These are phyloP conservation scores for Stereum hirsutum DNA, from an alignment of 1,284 basidiomycete species.

Conservation along the genomic window DNA sequence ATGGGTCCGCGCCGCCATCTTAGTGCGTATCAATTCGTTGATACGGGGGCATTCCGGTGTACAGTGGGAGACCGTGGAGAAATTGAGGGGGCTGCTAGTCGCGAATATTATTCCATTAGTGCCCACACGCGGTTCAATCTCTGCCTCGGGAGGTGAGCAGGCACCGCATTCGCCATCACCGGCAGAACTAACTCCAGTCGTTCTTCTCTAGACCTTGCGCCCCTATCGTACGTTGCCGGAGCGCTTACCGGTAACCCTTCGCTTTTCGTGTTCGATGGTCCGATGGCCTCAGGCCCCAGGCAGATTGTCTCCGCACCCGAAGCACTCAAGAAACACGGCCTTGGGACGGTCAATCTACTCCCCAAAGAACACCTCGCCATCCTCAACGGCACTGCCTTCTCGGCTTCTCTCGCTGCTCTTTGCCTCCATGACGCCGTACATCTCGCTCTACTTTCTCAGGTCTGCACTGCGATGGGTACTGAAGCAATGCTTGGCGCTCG, in stretches of 20 bases:
- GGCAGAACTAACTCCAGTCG: not conserved
- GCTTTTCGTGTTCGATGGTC: slow-evolving; percentile 65
- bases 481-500: slow-evolving; percentile 72
- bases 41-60: slow-evolving; percentile 84
- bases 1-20: slow-evolving; percentile 85
- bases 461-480: slow-evolving; percentile 79
- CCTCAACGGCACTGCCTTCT: slow-evolving; percentile 81
- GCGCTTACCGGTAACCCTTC: slow-evolving; percentile 71
- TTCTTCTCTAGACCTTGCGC: slow-evolving; percentile 71
- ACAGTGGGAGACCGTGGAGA: slow-evolving; percentile 72
- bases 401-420: slow-evolving; percentile 48
- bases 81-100: slow-evolving; percentile 66
- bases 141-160: slow-evolving; percentile 64
- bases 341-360: slow-evolving; percentile 61
- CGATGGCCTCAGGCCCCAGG: slow-evolving; percentile 39
- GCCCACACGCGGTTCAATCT: slow-evolving; percentile 76
- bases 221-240: slow-evolving; percentile 81
- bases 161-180: not conserved
- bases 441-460: slow-evolving; percentile 63
- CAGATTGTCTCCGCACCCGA: slow-evolving; percentile 51
- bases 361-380: slow-evolving; percentile 82
- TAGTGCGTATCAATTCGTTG: slow-evolving; percentile 82
- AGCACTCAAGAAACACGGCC: slow-evolving; percentile 57
- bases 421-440: slow-evolving; percentile 68
- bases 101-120: slow-evolving; percentile 76